Base-by-base conservation (phyloP, 306 rosid species). In the Dalbergia cochinchinensis region DNA sequence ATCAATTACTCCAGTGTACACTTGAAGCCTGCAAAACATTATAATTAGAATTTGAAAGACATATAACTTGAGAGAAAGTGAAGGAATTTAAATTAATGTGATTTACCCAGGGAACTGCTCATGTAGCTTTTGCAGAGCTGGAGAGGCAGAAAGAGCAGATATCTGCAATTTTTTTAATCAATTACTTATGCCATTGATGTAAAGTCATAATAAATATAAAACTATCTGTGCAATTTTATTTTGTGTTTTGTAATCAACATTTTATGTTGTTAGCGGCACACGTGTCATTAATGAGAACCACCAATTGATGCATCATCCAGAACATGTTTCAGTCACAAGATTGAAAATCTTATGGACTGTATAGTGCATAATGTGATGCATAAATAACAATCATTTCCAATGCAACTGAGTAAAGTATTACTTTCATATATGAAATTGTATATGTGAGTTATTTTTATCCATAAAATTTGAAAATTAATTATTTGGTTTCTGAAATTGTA, bases 71-170 rank as follows among this genome's bases (percentile, higher is more conserved):
- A 67, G 70, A 67, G 53, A 16, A 77, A 67, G 78, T 63, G 22
- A 79, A 14, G 67, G 73, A 64, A 18, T 15, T 54, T 26, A 78
- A 71, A 15, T 62, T 35, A 47, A 26, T 15, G 76, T 50, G 37
- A 73, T 65, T 88, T 88, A 91, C 99, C 99, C 99, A 14, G 98
- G 97, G 82, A 92, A 95, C 66, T 86, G 90, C 80, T 95, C 97
- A 5, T 97, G 89, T 8, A 92, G 94, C 83, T 92, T 95, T 85
- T 91, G 90, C 75, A 95, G 97, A 41, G 99, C 99, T 0, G 97
- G 98, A 73, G 99, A 97, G 62, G 97, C 91, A 20, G 99, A 86
- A 8, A 89, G 87, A 15, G 95, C 97, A 66, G 95, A 92, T 82
- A 95, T 95, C 98, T 95, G 89, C 79, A 69, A 69, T 60, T 10